Conservation (phyloP, 2,329 filamentous ascomycete genomes). For the Ophiostoma populinum region DNA sequence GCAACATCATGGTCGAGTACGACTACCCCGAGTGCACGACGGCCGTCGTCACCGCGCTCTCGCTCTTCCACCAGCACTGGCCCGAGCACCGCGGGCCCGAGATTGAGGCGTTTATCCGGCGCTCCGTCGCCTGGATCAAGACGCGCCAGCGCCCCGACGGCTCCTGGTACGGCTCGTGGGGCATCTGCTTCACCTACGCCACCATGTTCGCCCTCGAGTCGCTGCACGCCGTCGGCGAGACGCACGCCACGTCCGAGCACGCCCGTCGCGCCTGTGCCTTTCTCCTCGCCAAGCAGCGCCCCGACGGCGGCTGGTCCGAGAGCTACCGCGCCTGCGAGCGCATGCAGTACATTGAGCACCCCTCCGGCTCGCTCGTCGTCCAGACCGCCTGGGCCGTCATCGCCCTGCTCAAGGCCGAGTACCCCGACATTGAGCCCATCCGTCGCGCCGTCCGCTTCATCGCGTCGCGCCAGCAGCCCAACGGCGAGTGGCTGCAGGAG, state of each 20-base stretch:
- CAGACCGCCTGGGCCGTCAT: conserved; percentile 88
- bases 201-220: conserved; percentile 92
- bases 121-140: conserved; percentile 72
- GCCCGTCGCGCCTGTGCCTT: conserved; percentile 70
- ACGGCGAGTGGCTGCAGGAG: conserved; percentile 92
- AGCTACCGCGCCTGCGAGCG: conserved; percentile 78
- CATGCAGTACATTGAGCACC: conserved; percentile 57
- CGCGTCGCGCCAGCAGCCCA: conserved; percentile 67
- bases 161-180: conserved; percentile 97
- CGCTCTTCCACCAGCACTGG: conserved; percentile 65
- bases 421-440: conserved; percentile 56
- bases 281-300: conserved; percentile 65
- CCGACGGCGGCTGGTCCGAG: conserved; percentile 92
- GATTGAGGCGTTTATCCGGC: conserved; percentile 52
- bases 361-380: conserved; percentile 67
- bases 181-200: conserved; percentile 94
- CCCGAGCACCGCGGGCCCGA: conserved; percentile 64
- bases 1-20: conserved; percentile 95
- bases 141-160: conserved; percentile 61
- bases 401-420: conserved; percentile 65
- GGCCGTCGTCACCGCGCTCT: conserved; percentile 74
- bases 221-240: conserved; percentile 65
- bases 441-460: conserved; percentile 61
- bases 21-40: conserved; percentile 97
- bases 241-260: conserved; percentile 53